These are phyloP conservation scores for Phytophthora meadii DNA, from an alignment of 352 stramenopile species.

Conservation along the genomic window DNA sequence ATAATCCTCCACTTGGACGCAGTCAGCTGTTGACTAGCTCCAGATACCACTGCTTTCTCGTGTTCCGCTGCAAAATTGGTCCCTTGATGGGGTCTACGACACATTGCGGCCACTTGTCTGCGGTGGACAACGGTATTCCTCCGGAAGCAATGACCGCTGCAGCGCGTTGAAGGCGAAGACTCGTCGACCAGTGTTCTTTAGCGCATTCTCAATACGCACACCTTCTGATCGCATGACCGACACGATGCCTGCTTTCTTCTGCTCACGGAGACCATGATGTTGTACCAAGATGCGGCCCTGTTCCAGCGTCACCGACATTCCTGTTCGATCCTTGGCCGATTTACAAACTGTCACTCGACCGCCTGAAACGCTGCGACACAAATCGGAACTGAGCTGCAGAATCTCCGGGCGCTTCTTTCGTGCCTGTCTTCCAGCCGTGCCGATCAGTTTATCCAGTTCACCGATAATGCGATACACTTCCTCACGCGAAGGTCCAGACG, in stretches of 20 bases:
- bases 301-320: conserved; percentile 97
- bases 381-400: conserved; percentile 82
- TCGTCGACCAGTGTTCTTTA: conserved; percentile 83
- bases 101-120: conserved; percentile 83
- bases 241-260: conserved; percentile 81
- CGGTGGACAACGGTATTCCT: conserved; percentile 84
- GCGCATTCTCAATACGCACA: conserved; percentile 86
- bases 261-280: conserved; percentile 70
- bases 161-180: conserved; percentile 90
- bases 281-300: conserved; percentile 90
- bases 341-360: conserved; percentile 97
- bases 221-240: conserved; percentile 86
- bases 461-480: conserved; percentile 61
- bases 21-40: conserved; percentile 1
- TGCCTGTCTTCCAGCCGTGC: conserved; percentile 62
- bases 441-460: conserved; percentile 79
- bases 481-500: conserved; percentile 46
- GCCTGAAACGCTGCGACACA: conserved; percentile 83
- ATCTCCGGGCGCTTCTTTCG: conserved; percentile 89
- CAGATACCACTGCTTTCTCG: no score
- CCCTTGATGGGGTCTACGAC: conserved; percentile 53
- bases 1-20: conserved; percentile 29
- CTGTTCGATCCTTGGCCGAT: conserved; percentile 97
- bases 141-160: conserved; percentile 80
- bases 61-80: conserved; percentile 22